Percentiles rank a stretch among this genome's conserved stretches.
These are phyloP conservation scores for Discostella pseudostelligera DNA, from an alignment of 108 stramenopile species.

Conservation along the genomic window DNA sequence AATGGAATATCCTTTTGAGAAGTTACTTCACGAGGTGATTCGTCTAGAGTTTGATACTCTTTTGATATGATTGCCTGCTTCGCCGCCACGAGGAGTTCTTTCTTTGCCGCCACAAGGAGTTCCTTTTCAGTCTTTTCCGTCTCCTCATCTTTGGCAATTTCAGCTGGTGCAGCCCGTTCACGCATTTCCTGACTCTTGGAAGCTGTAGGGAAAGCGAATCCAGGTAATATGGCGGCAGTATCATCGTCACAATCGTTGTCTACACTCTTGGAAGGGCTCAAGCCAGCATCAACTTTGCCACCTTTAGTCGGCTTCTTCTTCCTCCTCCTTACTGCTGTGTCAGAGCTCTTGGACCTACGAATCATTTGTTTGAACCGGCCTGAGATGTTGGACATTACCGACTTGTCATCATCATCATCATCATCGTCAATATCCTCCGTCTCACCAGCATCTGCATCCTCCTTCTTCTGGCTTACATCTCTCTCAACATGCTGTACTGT, in stretches of 20 bases:
- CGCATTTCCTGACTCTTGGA: constrained; percentile 18
- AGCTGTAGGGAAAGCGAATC: constrained; percentile 39
- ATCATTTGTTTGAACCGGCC: constrained; percentile 38
- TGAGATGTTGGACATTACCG: constrained; percentile 37
- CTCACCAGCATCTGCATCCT: background rate
- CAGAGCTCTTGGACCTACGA: constrained; percentile 30
- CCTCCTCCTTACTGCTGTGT: constrained; percentile 20
- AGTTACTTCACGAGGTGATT: constrained; percentile 4
- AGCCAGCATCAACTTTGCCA: background rate
- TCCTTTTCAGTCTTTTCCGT: constrained; percentile 10
- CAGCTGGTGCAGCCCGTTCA: constrained; percentile 4
- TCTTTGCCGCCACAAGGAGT: background rate
- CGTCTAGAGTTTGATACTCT: constrained; percentile 18
- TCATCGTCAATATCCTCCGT: background rate
- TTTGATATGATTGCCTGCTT: constrained; percentile 4
- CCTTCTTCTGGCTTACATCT: background rate
- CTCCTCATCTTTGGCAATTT: constrained; percentile 1
- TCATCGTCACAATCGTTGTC: constrained; percentile 8
- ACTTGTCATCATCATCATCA: constrained; percentile 28
- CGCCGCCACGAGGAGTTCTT: constrained; percentile 1
- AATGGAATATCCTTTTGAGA: constrained; percentile 20
- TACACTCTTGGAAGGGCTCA: constrained; percentile 8
- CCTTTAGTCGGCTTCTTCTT: constrained; percentile 10
- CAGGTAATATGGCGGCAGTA: constrained; percentile 24
- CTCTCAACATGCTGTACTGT: constrained; percentile 14